Evolutionary conservation across 2,329 filamentous ascomycete species (phyloP), one percentile per base, ranked within the genome.

Genomic region (Dactylellina sp.): DNA sequence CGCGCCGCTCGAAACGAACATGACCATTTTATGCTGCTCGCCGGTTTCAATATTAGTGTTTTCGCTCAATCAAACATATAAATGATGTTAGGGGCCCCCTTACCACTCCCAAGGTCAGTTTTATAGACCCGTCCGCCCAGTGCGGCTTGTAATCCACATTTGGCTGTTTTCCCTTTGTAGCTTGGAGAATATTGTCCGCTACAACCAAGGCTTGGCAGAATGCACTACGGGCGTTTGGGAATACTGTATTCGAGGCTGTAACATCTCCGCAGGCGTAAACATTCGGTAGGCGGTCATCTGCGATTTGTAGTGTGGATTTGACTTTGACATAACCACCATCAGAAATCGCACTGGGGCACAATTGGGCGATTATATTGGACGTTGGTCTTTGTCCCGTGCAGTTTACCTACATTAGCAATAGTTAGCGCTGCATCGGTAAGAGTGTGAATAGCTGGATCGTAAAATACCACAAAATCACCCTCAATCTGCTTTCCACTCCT

Each of bases 181-280:
- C 80, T 0, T 82, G 80, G 1, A 87, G 77, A 16, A 89, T 82
- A 75, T 89, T 90, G 40, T 84, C 82, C 1, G 83, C 83, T 0
- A 84, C 86, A 2, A 86, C 77, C 28, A 82, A 80, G 1, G 84
- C 85, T 77, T 90, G 88, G 9, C 82, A 81, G 47, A 82, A 81
- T 0, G 85, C 86, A 0, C 86, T 84, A 7, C 87, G 82, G 0
- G 84, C 86, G 77, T 88, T 88, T 4, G 84, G 84, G 46, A 84
- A 84, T 37, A 81, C 80, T 0, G 81, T 81, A 0, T 83, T 82
- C 0, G 83, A 84, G 24, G 86, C 85, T 2, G 87, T 84, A 2
- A 91, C 86, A 75, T 90, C 88, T 16, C 89, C 89, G n/a, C 87
- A 84, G 0, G 85, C 86, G 76, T 88, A 90, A 1, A 90, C 82